Evolutionary conservation across 768 basidiomycete species (phyloP).

Genomic region (Tylopilus felleus): DNA sequence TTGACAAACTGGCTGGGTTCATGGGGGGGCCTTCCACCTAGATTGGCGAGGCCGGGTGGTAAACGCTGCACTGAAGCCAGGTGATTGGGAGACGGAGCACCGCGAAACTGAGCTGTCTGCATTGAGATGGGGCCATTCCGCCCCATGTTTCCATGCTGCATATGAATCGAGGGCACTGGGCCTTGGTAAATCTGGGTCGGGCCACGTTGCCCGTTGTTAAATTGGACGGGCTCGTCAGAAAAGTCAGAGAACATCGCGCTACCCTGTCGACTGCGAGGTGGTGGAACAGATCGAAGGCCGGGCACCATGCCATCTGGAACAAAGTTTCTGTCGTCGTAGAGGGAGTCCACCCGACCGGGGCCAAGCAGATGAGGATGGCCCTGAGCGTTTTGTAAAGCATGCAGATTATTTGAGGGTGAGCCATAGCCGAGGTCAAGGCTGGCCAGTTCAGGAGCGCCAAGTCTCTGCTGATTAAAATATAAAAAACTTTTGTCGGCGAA

Average conservation of each 20-base stretch:
- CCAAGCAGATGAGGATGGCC: constrained; percentile 38
- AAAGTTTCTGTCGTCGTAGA: constrained; percentile 78
- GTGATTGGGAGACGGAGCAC: constrained; percentile 62
- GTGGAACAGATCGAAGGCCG: constrained; percentile 66
- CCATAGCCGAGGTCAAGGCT: constrained; percentile 26
- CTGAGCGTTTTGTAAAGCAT: constrained; percentile 41
- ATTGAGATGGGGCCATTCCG: constrained; percentile 53
- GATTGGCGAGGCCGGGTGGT: constrained; percentile 77
- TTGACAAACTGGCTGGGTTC: constrained; percentile 64
- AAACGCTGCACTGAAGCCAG: constrained; percentile 55
- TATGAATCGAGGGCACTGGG: constrained; percentile 45
- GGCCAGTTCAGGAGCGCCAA: constrained; percentile 22
- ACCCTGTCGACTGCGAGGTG: constrained; percentile 58
- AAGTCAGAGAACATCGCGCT: constrained; percentile 53
- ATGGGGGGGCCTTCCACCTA: constrained; percentile 79
- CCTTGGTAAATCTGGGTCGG: constrained; percentile 57
- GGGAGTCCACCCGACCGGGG: constrained; percentile 54
- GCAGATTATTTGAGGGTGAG: constrained; percentile 29
- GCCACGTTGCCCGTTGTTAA: constrained; percentile 55
- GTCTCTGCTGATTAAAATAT: constrained; percentile 27
- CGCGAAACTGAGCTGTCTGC: constrained; percentile 64
- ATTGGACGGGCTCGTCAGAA: constrained; percentile 61
- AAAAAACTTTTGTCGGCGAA: neutral
- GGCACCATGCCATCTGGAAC: constrained; percentile 86
- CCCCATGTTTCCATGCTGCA: constrained; percentile 47